Base-by-base conservation (phyloP, 1,284 basidiomycete genomes). In the Cronartium quercuum region DNA sequence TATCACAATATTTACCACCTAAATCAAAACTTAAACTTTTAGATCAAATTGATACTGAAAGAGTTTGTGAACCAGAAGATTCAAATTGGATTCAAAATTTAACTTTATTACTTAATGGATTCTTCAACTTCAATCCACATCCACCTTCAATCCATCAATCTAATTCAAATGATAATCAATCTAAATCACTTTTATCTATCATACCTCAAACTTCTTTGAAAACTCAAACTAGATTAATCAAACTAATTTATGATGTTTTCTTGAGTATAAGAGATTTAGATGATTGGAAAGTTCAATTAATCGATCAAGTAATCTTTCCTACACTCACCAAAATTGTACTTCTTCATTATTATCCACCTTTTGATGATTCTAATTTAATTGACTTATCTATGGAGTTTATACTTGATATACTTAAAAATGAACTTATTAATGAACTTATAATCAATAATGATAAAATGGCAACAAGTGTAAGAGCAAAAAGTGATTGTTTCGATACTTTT, bases 51-150 rank as follows among this genome's bases (percentile, higher is more conserved):
- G 79, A 83, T 47, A 77, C 79, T 12, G 82, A 83, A 70, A 82
- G 82, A 7, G 79, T 84, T 1, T 84, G 84, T 76, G 78, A 83
- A 6, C 85, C 85, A 0, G 82, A 83, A 41, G 82, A 82, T 10
- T 78, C 81, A 0, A 82, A 82, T 42, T 86, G 85, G 85, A 81
- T 85, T 68, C 79, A 80, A 10, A 84, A 85, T 47, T 82, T 84
- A 40, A 81, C 82, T 78, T 81, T 82, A 21, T 77, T 85, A 37
- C 78, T 84, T 68, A 77, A 82, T 38, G 80, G 82, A 0, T 85
- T 85, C 77, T 83, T 74, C 38, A 40, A 81, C 67, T 68, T 74
- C 44, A 71, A 76, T 42, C 15, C 55, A 13, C 38, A 35, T 24
- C 61, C 34, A 68, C 66, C 62, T 75, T 29, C 76, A 74, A 29